Percentiles rank a stretch among this genome's conserved stretches.
phyloP scores from a whole-genome alignment of 345 rosid genomes.

The Litchi chinensis region DNA sequence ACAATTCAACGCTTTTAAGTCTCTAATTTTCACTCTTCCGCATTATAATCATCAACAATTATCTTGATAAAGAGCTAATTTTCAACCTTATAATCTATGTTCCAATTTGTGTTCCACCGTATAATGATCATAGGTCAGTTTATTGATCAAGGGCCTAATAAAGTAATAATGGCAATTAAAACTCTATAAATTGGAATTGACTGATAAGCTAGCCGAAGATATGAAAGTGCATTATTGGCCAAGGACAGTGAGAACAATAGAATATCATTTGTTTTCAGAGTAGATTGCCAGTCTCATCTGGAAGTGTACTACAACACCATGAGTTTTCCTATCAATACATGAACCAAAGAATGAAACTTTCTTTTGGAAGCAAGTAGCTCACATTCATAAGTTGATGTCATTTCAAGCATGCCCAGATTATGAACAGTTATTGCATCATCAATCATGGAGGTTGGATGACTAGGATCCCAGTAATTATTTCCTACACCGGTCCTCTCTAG shows the following conservation, averaged over 20 bases:
- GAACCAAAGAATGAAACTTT: neutral
- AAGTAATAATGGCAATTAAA: no score
- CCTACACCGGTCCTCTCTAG: neutral
- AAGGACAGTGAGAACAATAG: no score
- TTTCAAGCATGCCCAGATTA: conserved; percentile 4
- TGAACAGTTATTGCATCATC: neutral
- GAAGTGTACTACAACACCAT: neutral
- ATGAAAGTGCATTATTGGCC: neutral
- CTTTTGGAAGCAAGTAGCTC: neutral
- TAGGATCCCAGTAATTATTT: neutral
- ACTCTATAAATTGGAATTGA: no score
- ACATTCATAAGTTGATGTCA: neutral
- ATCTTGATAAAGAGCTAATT: no score
- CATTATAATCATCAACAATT: neutral
- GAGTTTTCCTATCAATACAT: neutral
- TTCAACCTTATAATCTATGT: no score
- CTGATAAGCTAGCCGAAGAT: neutral
- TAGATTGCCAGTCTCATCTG: neutral
- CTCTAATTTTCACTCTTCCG: neutral
- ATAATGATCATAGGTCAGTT: no score
- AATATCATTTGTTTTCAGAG: neutral
- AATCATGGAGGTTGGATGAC: neutral
- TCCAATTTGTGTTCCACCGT: no score
- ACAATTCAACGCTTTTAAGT: neutral
- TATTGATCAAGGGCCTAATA: no score